Evolutionary conservation across 2,329 filamentous ascomycete genomes (phyloP), one percentile per base, ranked within the genome.

Genomic region (Ampelomyces quisqualis): DNA sequence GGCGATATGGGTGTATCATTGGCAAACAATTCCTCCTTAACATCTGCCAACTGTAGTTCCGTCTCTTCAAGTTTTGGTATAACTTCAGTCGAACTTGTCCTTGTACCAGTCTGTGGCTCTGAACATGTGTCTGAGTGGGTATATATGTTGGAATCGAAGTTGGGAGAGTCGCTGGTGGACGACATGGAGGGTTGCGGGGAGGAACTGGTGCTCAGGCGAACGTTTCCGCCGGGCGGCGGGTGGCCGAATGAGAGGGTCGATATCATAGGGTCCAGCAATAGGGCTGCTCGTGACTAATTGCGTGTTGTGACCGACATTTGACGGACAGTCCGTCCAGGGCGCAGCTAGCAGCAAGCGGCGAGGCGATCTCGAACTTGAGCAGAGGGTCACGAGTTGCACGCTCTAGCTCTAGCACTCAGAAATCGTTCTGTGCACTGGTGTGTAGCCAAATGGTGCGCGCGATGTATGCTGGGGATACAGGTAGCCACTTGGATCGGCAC

Each of bases 1-100:
- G 66, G 62, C 4, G 63, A 63, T 22, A 65, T 60, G 22, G 62
- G 58, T 26, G 59, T 49, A 9, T 55, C 61, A 32, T 69, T 64
- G 5, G 59, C 46, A 15, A 60, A 38, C 10, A 62, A 53, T 29
- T 65, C 62, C 33, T 67, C 49, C 37, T 69, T 70, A 31, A 64
- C 55, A 55, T 64, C 58, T 43, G 68, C 67, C 34, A 71, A 41
- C 5, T 67, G 67, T 18, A 75, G 68, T 38, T 76, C 74, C 15
- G 75, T 49, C 60, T 80, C 77, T 59, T 81, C 77, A 28, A 79
- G 64, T 65, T 81, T 80, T 15, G 77, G 76, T 8, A 70, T 64
- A 24, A 77, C 61, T 19, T 72, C 65, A 40, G 67, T 56, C 20
- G 57, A 60, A 22, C 46, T 45, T 34, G 51, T 44, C 24, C 58